Evolutionary conservation across 768 basidiomycete species (phyloP), one percentile per base, ranked within the genome.

Genomic region (Suillus occidentalis): DNA sequence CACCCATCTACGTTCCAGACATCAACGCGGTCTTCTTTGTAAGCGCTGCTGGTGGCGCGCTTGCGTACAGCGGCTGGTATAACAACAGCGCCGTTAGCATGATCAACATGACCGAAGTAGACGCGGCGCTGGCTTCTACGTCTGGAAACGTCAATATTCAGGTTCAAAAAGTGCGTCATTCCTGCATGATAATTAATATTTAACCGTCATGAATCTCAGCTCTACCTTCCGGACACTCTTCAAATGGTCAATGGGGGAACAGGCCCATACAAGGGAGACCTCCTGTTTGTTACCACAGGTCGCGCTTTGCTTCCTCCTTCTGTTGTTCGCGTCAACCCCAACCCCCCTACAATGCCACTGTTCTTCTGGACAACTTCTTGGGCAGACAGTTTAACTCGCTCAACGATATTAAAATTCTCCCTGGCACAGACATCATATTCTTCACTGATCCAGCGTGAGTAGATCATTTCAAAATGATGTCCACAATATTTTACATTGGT

Each of bases 351-450:
- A 89, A 92, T 64, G 77, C 83, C 6, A 92, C 89, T 0, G 83
- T 90, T 31, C 73, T 94, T 18, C 75, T 94, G 64, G 89, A 93
- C 76, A 94, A 92, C 77, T 92, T 83, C 75, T 90, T 85, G 69
- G 91, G 91, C 1, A 80, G 90, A 3, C 91, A 91, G 67, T 94
- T 92, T 77, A 92, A 90, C 76, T 91, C 91, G 1, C 73, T 94
- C 58, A 91, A 93, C 72, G 92, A 95, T 68, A 80, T 89, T 64
- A 92, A 90, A 69, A 78, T 92, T 4, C 87, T 91, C 61, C 89
- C 89, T 2, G 74, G 76, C 6, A 89, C 83, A 65, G 86, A 87
- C 40, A 84, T 84, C 43, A 68, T 93, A 2, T 92, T 89, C 77
- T 92, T 94, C 76, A 93, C 91, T 0, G 91, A 94, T 70, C 80